Conservation (phyloP, 768 basidiomycete genomes). For the Plicaturopsis crispa region DNA sequence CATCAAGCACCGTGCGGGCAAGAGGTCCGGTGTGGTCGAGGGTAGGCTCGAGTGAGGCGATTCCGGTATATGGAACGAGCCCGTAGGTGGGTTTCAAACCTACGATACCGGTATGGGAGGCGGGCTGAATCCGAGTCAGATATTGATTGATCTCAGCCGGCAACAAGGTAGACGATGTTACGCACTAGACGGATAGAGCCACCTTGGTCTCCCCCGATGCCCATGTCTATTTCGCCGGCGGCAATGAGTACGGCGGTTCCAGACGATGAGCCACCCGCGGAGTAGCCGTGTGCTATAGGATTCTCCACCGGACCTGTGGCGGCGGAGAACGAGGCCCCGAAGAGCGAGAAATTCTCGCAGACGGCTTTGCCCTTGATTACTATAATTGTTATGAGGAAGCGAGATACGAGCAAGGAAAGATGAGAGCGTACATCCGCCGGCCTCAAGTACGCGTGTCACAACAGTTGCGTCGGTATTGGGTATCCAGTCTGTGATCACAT, state of each 20-base stretch:
- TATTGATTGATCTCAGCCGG: no score
- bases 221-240: conserved; percentile 2
- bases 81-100: conserved; percentile 5
- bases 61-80: conserved; percentile 5
- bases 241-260: conserved; percentile 2
- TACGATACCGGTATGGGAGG: conserved; percentile 7
- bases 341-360: conserved; percentile 5
- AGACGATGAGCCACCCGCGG: conserved; percentile 2
- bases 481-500: conserved; percentile 2
- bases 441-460: conserved; percentile 1
- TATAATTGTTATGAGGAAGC: no score
- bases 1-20: conserved; percentile 8
- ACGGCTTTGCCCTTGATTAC: conserved; percentile 4
- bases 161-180: no score
- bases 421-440: conserved; percentile 1
- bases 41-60: conserved; percentile 1
- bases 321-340: conserved; percentile 12
- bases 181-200: conserved; percentile 1
- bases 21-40: conserved; percentile 10
- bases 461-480: conserved; percentile 4
- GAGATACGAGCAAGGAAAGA: no score
- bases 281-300: conserved; percentile 2
- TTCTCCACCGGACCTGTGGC: conserved; percentile 7
- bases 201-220: conserved; percentile 5
- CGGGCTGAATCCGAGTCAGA: no score